These are phyloP conservation scores for Dimocarpus longan DNA, from an alignment of 345 rosid species.

Conservation along the genomic window DNA sequence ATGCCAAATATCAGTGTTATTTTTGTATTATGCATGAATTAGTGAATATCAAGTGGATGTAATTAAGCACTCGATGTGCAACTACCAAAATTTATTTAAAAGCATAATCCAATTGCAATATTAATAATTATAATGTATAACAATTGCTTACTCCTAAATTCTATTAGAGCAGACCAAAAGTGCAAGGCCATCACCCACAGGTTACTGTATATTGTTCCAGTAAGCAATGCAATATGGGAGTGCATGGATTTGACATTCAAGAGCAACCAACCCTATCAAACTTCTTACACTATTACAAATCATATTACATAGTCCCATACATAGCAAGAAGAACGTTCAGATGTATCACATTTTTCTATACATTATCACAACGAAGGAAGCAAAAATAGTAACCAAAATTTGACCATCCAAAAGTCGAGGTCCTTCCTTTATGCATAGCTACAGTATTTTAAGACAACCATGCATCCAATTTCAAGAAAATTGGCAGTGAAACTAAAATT, in stretches of 20 bases:
- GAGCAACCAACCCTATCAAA: neutral
- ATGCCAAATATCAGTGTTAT: slow-evolving; percentile 4
- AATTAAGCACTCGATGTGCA: neutral
- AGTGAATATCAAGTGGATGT: neutral
- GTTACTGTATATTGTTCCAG: neutral
- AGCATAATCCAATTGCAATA: neutral
- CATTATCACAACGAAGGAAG: neutral
- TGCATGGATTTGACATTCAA: neutral
- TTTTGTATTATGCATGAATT: neutral
- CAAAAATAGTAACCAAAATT: neutral
- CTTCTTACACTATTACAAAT: neutral
- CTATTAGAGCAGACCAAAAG: neutral
- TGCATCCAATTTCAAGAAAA: neutral
- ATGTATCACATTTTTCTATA: neutral
- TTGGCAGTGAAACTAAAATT: neutral
- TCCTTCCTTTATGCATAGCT: neutral
- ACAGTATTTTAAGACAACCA: neutral
- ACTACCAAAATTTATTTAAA: neutral
- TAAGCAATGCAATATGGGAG: neutral
- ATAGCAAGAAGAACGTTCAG: neutral
- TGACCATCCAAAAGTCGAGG: neutral
- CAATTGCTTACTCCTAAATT: neutral
- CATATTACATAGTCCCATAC: neutral
- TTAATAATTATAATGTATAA: too few relatives aligned
- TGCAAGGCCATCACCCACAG: neutral